phyloP scores from a whole-genome alignment of 257 asterid genomes.

The Nicotiana otophora region DNA sequence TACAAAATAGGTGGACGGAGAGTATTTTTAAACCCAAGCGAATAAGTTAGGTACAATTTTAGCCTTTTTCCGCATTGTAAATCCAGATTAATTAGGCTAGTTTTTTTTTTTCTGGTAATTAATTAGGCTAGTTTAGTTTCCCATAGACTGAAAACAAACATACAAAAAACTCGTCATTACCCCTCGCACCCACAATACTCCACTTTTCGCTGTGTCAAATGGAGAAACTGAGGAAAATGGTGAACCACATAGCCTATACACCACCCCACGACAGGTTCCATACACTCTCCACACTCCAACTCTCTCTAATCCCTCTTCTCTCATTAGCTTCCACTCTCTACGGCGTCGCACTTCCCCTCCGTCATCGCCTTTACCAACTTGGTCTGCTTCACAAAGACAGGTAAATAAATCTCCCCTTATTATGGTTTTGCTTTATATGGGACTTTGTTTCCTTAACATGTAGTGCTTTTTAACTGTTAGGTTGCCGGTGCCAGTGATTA shows the following conservation, averaged over 20 bases:
- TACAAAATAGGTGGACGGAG: too few species aligned
- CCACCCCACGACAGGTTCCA: constrained; percentile 38
- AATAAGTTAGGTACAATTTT: too few species aligned
- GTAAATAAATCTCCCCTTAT: constrained; percentile 21
- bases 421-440: background rate
- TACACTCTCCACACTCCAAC: constrained; percentile 40
- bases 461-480: constrained; percentile 20
- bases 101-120: too few species aligned
- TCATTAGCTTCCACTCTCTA: constrained; percentile 60
- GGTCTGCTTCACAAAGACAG: constrained; percentile 40
- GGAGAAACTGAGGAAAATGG: constrained; percentile 57
- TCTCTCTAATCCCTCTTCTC: constrained; percentile 70
- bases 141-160: too few species aligned
- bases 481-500: constrained; percentile 79
- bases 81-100: too few species aligned
- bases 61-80: too few species aligned
- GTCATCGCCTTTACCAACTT: constrained; percentile 51
- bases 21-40: too few species aligned
- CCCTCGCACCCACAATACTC: too few species aligned
- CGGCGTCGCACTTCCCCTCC: constrained; percentile 44
- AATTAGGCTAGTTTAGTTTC: too few species aligned
- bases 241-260: constrained; percentile 63
- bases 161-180: too few species aligned
- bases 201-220: constrained; percentile 18
- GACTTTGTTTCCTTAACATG: background rate